Base-by-base conservation (phyloP, 1,284 basidiomycete species). In the Lentinula novae-zelandiae region DNA sequence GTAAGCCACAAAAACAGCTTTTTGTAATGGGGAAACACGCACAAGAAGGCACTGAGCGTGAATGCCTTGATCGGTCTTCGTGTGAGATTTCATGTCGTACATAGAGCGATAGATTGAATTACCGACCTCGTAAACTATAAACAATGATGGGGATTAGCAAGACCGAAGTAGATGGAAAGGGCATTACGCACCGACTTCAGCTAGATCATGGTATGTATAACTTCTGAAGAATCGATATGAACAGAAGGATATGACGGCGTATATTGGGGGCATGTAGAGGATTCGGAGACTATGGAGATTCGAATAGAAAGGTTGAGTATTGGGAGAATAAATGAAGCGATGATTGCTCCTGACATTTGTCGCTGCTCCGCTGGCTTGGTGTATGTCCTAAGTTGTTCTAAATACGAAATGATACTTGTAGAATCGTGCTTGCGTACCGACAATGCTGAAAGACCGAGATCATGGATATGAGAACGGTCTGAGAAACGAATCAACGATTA, bases 211-310 rank as follows among this genome's bases (percentile, higher is more conserved):
- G 72, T 95, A 93, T 39, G 88, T 91, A 70, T 91, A 93, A 63
- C 79, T 77, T 53, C 89, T 82, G 78, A 93, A 95, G 76, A 78
- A 95, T 3, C 93, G 83, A 68, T 93, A 95, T 20, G 91, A 92
- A 68, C 93, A 85, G 80, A 95, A 95, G 0, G 92, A 93, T 61
- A 95, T 85, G 68, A 95, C 76, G n/a, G 89, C 87, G 72, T 92
- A 94, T 53, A 92, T 78, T 2, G 85, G 82, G 2, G 90, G 90
- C 90, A 92, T 89, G 68, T 91, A 92, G 64, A 92, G 71, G 61
- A 92, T 84, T 63, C 90, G 84, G 36, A 92, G 73, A 61, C 87
- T 90, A 69, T 15, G 42, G 17, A 4, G 7, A 38, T 38, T 38
- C 5, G 7, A 10, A 12, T 38, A 38, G 7, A 6, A 6, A 38